A percentile compares a stretch with the other conserved stretches of the same genome.
phyloP scores from a whole-genome alignment of 371 early-diverging fungal genomes.

The Rhizopus stolonifer region DNA sequence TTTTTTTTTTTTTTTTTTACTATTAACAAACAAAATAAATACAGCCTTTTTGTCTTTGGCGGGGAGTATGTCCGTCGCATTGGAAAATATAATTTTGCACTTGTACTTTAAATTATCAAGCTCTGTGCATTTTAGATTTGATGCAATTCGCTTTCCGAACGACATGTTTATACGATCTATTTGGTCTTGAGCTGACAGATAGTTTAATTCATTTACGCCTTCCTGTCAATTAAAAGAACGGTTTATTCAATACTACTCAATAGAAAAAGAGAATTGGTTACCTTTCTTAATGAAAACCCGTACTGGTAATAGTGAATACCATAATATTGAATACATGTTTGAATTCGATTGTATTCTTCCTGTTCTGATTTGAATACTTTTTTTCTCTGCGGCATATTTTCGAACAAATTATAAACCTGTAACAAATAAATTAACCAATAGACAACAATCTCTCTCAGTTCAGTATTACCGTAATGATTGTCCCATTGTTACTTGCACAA shows the following conservation, averaged over 20 bases:
- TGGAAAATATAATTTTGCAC: slow-evolving; percentile 34
- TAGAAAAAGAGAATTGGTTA: slow-evolving; percentile 13
- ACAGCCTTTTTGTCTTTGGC: slow-evolving; percentile 35
- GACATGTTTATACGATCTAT: slow-evolving; percentile 70
- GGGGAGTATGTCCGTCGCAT: slow-evolving; percentile 37
- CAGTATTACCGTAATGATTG: slow-evolving; percentile 72
- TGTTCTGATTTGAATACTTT: slow-evolving; percentile 67
- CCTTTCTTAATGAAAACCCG: slow-evolving; percentile 75
- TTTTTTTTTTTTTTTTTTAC: no score
- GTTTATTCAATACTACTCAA: background rate
- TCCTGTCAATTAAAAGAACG: slow-evolving; percentile 23
- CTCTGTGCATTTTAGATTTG: slow-evolving; percentile 2
- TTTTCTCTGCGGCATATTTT: slow-evolving; percentile 71
- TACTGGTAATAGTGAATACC: slow-evolving; percentile 79
- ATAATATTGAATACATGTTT: slow-evolving; percentile 76
- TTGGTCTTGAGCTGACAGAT: slow-evolving; percentile 51
- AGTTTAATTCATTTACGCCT: background rate
- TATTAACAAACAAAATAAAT: slow-evolving; percentile 89
- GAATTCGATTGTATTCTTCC: slow-evolving; percentile 77
- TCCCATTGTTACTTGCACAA: slow-evolving; percentile 84
- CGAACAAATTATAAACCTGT: slow-evolving; percentile 81
- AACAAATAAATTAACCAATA: background rate
- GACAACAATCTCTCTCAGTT: background rate
- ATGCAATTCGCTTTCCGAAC: slow-evolving; percentile 64
- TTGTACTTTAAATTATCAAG: background rate